Conservation (phyloP, 768 basidiomycete genomes). For the Strobilomyces dryophilus region DNA sequence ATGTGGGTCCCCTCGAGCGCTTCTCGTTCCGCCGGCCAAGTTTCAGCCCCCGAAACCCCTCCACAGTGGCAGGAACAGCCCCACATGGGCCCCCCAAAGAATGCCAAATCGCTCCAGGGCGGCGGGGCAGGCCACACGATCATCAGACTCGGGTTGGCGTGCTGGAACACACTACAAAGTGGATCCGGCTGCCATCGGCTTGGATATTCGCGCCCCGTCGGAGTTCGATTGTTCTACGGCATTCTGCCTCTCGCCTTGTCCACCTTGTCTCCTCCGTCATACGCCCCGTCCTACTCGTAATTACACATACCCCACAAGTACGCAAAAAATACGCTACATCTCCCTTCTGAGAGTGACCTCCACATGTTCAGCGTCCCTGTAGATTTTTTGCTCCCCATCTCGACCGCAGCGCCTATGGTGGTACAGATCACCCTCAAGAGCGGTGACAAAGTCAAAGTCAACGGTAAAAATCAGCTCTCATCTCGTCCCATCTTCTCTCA, state of each 20-base stretch:
- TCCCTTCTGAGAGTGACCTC: neutral
- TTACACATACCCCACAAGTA: conserved; percentile 19
- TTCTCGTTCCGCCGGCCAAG: neutral
- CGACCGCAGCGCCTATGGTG: conserved; percentile 21
- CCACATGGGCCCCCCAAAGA: neutral
- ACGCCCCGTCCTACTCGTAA: conserved; percentile 22
- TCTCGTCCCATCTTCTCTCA: conserved; percentile 14
- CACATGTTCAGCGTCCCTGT: conserved; percentile 3
- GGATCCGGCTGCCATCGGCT: conserved; percentile 8
- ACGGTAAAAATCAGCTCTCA: conserved; percentile 53
- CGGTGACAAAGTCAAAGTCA: conserved; percentile 80
- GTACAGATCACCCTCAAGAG: conserved; percentile 62
- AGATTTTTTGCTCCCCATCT: conserved; percentile 29
- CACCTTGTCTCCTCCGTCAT: conserved; percentile 34
- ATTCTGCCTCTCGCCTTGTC: conserved; percentile 31
- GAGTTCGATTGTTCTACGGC: conserved; percentile 32
- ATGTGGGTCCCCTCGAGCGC: neutral
- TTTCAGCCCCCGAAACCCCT: conserved; percentile 11
- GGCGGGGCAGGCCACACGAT: no score
- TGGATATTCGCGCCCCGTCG: conserved; percentile 33
- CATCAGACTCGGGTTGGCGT: neutral
- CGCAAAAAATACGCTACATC: conserved; percentile 18
- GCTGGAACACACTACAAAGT: neutral
- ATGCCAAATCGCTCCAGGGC: neutral
- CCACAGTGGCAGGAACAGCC: neutral